Percentiles rank a stretch among this genome's conserved stretches.
These are phyloP conservation scores for Xerocomellus amylosporus DNA, from an alignment of 768 basidiomycete genomes.

Conservation along the genomic window DNA sequence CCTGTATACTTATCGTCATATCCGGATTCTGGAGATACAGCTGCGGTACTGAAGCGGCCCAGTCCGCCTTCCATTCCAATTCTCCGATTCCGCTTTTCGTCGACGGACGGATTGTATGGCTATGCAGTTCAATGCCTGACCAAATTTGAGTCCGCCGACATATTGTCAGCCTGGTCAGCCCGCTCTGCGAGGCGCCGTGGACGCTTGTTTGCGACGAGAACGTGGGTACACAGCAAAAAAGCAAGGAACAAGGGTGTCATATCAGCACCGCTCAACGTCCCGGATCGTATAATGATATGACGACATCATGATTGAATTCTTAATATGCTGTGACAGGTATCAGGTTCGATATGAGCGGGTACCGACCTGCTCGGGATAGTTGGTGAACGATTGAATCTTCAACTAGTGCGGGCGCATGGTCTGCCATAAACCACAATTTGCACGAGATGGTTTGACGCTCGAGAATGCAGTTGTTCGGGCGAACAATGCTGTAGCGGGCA, in stretches of 20 bases:
- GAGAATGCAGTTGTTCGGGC: background rate
- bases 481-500: background rate
- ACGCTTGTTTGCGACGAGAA: background rate
- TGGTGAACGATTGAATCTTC: background rate
- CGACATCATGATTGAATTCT: background rate
- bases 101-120: conserved; percentile 8
- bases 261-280: background rate
- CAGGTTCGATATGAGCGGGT: conserved; percentile 1
- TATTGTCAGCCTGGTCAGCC: background rate
- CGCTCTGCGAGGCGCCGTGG: conserved; percentile 1
- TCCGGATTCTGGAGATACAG: background rate
- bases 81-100: conserved; percentile 10
- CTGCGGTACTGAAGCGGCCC: conserved; percentile 9
- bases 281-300: background rate
- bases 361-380: background rate
- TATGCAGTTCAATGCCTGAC: background rate
- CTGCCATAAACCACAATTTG: background rate
- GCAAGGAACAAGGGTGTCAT: background rate
- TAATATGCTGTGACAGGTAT: background rate
- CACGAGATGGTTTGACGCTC: background rate
- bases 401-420: background rate
- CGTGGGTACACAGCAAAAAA: background rate
- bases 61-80: conserved; percentile 1
- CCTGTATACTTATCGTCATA: background rate
- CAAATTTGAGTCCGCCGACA: background rate